phyloP scores from a whole-genome alignment of 2,329 filamentous ascomycete genomes.

The Cladosporium sp. region DNA sequence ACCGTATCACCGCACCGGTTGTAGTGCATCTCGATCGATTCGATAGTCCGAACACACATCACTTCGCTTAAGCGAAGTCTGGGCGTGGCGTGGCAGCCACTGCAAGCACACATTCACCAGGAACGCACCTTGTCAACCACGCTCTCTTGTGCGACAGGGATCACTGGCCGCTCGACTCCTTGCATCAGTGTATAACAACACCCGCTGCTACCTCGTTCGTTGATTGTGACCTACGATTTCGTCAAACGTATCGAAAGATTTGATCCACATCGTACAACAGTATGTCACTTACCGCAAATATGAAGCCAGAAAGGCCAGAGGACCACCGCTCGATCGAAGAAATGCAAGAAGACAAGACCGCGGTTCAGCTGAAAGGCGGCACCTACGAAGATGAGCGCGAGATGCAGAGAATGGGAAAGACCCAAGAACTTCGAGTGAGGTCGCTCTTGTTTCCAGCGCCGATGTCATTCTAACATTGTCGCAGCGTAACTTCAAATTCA shows the following conservation, averaged over 20 bases:
- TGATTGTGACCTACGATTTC: background rate
- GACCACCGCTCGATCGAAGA: conserved; percentile 23
- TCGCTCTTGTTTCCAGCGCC: background rate
- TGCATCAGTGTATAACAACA: conserved; percentile 6
- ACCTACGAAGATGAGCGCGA: conserved; percentile 35
- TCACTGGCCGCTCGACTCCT: background rate
- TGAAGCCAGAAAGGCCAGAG: conserved; percentile 17
- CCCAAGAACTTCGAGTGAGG: conserved; percentile 41
- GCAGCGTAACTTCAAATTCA: conserved; percentile 45
- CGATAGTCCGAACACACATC: background rate
- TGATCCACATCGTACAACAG: conserved; percentile 6
- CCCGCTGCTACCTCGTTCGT: background rate
- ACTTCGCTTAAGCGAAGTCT: conserved; percentile 7
- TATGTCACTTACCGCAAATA: conserved; percentile 14
- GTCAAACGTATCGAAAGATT: background rate
- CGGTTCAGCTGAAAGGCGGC: conserved; percentile 23
- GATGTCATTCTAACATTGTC: background rate
- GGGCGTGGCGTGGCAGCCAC: conserved; percentile 2
- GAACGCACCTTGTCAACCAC: conserved; percentile 4
- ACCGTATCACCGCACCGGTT: conserved; percentile 6
- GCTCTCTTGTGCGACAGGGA: background rate
- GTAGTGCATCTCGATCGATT: conserved; percentile 1
- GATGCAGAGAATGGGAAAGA: conserved; percentile 46
- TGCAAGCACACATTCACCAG: conserved; percentile 7
- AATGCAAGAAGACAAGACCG: conserved; percentile 16